A percentile compares a stretch with the other conserved stretches of the same genome.
Conservation (phyloP, 768 basidiomycete genomes). For the Trametes villosa region DNA sequence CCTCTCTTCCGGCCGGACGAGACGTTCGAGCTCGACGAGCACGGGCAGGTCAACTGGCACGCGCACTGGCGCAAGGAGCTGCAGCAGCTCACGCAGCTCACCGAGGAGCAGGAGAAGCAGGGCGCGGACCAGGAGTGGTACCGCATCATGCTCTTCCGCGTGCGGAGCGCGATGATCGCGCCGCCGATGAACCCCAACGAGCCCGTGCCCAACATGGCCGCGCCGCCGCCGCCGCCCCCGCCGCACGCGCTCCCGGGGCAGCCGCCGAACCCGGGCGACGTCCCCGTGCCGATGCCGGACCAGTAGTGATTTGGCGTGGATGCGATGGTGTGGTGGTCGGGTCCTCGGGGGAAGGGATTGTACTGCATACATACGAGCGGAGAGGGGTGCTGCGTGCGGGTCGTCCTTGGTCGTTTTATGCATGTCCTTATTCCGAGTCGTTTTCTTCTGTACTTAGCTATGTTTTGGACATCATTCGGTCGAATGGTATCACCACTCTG, state of each 20-base stretch:
- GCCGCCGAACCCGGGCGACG: conserved; percentile 29
- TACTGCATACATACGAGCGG: too few relatives aligned
- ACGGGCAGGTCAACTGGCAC: conserved; percentile 82
- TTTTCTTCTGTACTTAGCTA: background rate
- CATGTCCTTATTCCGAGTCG: conserved; percentile 9
- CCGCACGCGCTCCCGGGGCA: conserved; percentile 29
- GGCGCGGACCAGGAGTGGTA: conserved; percentile 86
- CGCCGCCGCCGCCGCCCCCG: conserved; percentile 19
- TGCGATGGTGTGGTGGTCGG: background rate
- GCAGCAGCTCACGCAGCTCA: conserved; percentile 72
- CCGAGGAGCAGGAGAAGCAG: conserved; percentile 80
- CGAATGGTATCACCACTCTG: background rate
- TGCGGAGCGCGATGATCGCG: conserved; percentile 72
- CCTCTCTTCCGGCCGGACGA: conserved; percentile 70
- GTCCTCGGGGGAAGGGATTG: background rate
- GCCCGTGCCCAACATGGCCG: conserved; percentile 23
- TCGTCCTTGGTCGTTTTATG: background rate
- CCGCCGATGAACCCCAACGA: conserved; percentile 32
- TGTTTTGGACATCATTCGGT: background rate
- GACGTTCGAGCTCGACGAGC: conserved; percentile 71
- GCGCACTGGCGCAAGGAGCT: conserved; percentile 82
- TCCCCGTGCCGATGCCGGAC: conserved; percentile 20
- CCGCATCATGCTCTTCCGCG: conserved; percentile 81
- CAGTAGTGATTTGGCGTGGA: conserved; percentile 6
- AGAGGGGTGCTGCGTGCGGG: background rate